phyloP scores from a whole-genome alignment of 176 grass and related monocot genomes.

The Themeda triandra region DNA sequence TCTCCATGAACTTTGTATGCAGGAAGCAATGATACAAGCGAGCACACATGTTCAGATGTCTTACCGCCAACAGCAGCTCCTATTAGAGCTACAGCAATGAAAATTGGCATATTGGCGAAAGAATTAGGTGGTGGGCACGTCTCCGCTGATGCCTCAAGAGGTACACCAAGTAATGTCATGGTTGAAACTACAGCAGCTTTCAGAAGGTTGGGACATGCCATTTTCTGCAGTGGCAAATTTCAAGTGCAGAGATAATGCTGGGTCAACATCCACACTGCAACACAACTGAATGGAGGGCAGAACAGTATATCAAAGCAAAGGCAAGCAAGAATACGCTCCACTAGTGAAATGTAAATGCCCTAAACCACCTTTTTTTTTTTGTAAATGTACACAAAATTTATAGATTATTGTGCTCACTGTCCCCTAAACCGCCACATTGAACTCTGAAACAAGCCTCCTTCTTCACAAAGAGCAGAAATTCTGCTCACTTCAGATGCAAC shows the following conservation, averaged over 20 bases:
- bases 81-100: slow-evolving; percentile 58
- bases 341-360: not conserved
- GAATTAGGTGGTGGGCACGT: slow-evolving; percentile 37
- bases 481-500: not conserved
- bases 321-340: not conserved
- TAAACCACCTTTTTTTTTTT: not conserved
- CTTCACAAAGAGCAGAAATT: not conserved
- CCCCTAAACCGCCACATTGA: not conserved
- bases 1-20: not conserved
- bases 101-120: slow-evolving; percentile 56
- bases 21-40: not conserved
- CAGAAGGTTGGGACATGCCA: slow-evolving; percentile 1
- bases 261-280: not conserved
- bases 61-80: slow-evolving; percentile 61
- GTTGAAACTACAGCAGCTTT: slow-evolving; percentile 39
- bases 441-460: not conserved
- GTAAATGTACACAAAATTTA: not conserved
- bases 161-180: slow-evolving; percentile 35
- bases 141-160: slow-evolving; percentile 52
- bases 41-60: not conserved
- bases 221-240: slow-evolving; percentile 40
- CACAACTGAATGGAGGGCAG: not conserved
- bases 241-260: not conserved
- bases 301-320: not conserved
- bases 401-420: not conserved